Base-by-base conservation (phyloP, 805 yeast species). In the Wickerhamiella occidentalis region DNA sequence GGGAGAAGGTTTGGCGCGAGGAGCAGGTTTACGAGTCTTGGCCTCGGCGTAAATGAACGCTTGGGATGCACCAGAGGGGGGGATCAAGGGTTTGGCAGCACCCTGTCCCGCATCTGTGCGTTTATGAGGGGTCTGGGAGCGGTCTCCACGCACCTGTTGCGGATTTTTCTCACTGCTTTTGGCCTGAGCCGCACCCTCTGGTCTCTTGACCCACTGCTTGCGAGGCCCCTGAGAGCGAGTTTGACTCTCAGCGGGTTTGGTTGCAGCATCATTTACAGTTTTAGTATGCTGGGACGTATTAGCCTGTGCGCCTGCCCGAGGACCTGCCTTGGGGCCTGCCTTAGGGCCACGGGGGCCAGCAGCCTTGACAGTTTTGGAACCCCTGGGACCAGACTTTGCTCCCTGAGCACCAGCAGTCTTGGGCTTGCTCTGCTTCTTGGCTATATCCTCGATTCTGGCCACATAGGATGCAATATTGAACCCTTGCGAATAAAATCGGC, bases 401-500 rank as follows among this genome's bases (percentile, higher is more conserved):
- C 33, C 17, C 33, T 35, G 22, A 23, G 30, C 15, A 29, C 33
- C 33, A 29, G 33, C 33, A 15, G 21, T 19, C 38, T 33, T 33
- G 18, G 18, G 38, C 11, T 17, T 33, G 9, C 42, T 2, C 19
- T 46, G 50, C 22, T 40, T 50, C 37, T 51, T 50, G 25, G 58
- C 48, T 30, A 55, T 50, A 12, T 54, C 56, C 38, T 57, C 58
- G 44, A 57, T 57, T 2, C 60, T 54, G 28, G 26, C 52, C 30
- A 57, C 50, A 37, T 40, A 55, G 21, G 50, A 38, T 6, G 50
- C 46, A 33, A 56, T 41, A 22, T 56, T 52, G 43, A 56, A 56
- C 44, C 35, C 23, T 25, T 30, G 28, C 30, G 59, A 51, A 41
- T 56, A 56, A 18, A 40, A n/a, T 6, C 58, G 26, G 25, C 49